These are phyloP conservation scores for Colletotrichum incanum DNA, from an alignment of 2,329 filamentous ascomycete genomes.

Conservation along the genomic window DNA sequence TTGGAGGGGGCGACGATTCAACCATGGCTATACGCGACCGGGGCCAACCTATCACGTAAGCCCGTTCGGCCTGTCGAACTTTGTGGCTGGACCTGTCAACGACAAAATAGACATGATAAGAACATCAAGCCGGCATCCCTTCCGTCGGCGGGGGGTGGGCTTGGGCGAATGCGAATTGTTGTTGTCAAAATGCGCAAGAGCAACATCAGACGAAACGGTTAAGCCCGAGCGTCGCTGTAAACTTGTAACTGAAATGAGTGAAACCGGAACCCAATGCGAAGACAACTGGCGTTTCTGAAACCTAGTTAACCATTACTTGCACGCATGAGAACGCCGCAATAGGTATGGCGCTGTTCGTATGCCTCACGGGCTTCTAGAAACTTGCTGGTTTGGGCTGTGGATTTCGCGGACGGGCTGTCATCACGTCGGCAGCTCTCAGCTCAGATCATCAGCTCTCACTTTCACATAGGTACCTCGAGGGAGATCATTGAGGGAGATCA, in stretches of 20 bases:
- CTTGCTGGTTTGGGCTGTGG: slow-evolving; percentile 2
- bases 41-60: slow-evolving; percentile 3
- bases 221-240: slow-evolving; percentile 22
- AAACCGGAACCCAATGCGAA: slow-evolving; percentile 43
- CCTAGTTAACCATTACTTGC: slow-evolving; percentile 15
- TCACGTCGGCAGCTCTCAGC: slow-evolving; percentile 2
- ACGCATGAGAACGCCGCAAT: slow-evolving; percentile 23
- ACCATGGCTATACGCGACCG: neutral
- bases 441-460: neutral
- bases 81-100: slow-evolving; percentile 29
- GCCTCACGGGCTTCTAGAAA: slow-evolving; percentile 24
- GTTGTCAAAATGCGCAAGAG: slow-evolving; percentile 12
- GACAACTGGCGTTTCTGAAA: slow-evolving; percentile 39
- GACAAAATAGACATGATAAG: neutral
- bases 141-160: slow-evolving; percentile 8
- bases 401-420: neutral
- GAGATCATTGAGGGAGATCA: neutral
- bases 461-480: no score
- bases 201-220: slow-evolving; percentile 38
- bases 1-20: neutral
- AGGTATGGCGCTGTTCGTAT: slow-evolving; percentile 22
- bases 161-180: slow-evolving; percentile 38
- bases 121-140: slow-evolving; percentile 6
- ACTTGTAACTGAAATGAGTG: slow-evolving; percentile 17
- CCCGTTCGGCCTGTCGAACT: slow-evolving; percentile 28